Evolutionary conservation across 805 yeast genomes (phyloP).

Genomic region (Candida nonsorbophila): DNA sequence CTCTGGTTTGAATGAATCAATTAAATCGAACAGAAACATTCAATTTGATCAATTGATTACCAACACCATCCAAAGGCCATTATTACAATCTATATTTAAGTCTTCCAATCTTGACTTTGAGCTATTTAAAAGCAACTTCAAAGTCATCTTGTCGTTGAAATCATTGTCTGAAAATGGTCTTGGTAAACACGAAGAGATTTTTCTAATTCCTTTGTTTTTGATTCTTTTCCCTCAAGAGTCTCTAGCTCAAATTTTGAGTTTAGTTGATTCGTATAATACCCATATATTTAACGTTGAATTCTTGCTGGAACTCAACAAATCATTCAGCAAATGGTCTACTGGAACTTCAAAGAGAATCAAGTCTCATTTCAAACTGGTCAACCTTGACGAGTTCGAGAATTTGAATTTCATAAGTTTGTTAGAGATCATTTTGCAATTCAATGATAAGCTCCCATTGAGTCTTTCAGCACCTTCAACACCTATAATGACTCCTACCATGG

Average conservation of each 20-base stretch:
- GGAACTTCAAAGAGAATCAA: slow-evolving; percentile 16
- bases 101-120: slow-evolving; percentile 2
- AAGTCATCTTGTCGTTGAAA: slow-evolving; percentile 28
- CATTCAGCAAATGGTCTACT: slow-evolving; percentile 22
- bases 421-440: slow-evolving; percentile 31
- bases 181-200: slow-evolving; percentile 33
- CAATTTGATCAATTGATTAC: slow-evolving; percentile 27
- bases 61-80: slow-evolving; percentile 21
- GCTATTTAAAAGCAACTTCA: slow-evolving; percentile 19
- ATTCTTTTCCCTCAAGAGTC: slow-evolving; percentile 21
- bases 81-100: slow-evolving; percentile 17
- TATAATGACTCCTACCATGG: slow-evolving; percentile 9
- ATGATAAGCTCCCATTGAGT: slow-evolving; percentile 39
- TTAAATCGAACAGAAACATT: slow-evolving; percentile 23
- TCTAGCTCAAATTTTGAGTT: slow-evolving; percentile 18
- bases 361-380: slow-evolving; percentile 16
- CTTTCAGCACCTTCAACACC: slow-evolving; percentile 42
- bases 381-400: slow-evolving; percentile 26
- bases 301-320: slow-evolving; percentile 18
- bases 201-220: slow-evolving; percentile 32
- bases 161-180: slow-evolving; percentile 33
- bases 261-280: slow-evolving; percentile 29
- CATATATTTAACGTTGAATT: slow-evolving; percentile 24
- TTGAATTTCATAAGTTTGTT: slow-evolving; percentile 25
- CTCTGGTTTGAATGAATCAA: slow-evolving; percentile 19